phyloP scores from a whole-genome alignment of 176 grass and related monocot species.

The Raddia guianensis region DNA sequence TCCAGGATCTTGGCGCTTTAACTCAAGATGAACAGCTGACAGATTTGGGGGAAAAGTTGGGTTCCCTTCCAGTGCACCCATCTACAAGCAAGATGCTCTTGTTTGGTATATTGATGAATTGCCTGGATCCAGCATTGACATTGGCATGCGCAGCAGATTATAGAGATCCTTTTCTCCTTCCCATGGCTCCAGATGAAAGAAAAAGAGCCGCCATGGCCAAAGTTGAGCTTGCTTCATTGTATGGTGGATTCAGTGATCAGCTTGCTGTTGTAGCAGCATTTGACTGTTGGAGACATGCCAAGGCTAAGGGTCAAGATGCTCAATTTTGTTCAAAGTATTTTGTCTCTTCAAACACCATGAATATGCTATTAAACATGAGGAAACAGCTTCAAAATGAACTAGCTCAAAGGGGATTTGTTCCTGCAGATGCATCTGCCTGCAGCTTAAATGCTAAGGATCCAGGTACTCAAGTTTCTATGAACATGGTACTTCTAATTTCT shows the following conservation, averaged over 20 bases:
- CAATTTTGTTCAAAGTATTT: conserved; percentile 86
- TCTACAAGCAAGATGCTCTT: conserved; percentile 96
- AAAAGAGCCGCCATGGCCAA: conserved; percentile 66
- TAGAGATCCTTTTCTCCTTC: conserved; percentile 79
- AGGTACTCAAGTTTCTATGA: conserved; percentile 49
- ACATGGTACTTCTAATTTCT: conserved; percentile 4
- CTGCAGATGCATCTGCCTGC: conserved; percentile 70
- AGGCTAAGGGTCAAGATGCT: conserved; percentile 73
- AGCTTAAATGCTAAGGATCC: conserved; percentile 88
- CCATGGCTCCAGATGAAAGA: conserved; percentile 65
- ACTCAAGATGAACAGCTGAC: conserved; percentile 77
- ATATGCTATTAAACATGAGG: conserved; percentile 85
- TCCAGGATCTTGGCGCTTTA: conserved; percentile 91
- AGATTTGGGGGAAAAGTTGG: conserved; percentile 80
- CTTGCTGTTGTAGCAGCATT: conserved; percentile 88
- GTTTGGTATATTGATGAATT: conserved; percentile 95
- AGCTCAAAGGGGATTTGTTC: conserved; percentile 79
- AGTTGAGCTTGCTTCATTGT: conserved; percentile 86
- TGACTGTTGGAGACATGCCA: conserved; percentile 85
- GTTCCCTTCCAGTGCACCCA: conserved; percentile 90
- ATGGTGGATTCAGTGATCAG: conserved; percentile 93
- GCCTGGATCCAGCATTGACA: conserved; percentile 89
- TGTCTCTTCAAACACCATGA: conserved; percentile 77
- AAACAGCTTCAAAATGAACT: conserved; percentile 83
- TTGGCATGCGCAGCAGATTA: conserved; percentile 83